phyloP scores from a whole-genome alignment of 2,329 filamentous ascomycete genomes.

The Nannizzia gypsea region DNA sequence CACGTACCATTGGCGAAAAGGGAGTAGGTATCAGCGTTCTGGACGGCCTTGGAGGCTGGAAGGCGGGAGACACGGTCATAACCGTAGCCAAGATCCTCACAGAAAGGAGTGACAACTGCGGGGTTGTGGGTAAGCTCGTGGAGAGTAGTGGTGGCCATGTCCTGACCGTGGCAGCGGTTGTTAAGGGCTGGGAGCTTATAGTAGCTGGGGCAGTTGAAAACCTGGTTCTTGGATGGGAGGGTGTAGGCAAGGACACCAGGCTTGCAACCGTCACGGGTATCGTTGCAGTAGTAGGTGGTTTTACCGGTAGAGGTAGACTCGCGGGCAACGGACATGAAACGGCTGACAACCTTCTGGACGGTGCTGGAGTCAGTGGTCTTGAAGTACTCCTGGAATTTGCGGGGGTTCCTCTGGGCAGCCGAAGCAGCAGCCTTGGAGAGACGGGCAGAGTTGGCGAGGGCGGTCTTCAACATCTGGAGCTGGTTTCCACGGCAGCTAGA shows the following conservation, averaged over 20 bases:
- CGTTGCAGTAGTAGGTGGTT: conserved; percentile 49
- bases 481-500: conserved; percentile 44
- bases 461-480: conserved; percentile 37
- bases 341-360: conserved; percentile 40
- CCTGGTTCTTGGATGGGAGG: conserved; percentile 41
- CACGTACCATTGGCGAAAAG: conserved; percentile 41
- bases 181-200: conserved; percentile 40
- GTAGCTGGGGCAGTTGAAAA: conserved; percentile 54
- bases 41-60: conserved; percentile 40
- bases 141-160: conserved; percentile 53
- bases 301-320: conserved; percentile 44
- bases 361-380: conserved; percentile 41
- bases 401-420: conserved; percentile 30
- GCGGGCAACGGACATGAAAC: conserved; percentile 41
- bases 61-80: conserved; percentile 41
- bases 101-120: conserved; percentile 43
- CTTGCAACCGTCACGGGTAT: conserved; percentile 44
- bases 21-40: conserved; percentile 54
- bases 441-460: conserved; percentile 43
- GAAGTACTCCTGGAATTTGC: conserved; percentile 51
- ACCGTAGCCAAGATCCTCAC: conserved; percentile 48
- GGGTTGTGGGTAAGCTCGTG: conserved; percentile 55
- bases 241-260: conserved; percentile 51
- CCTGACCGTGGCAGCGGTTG: conserved; percentile 48
- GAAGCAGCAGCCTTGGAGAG: conserved; percentile 42